A percentile compares a stretch with the other conserved stretches of the same genome.
Evolutionary conservation across 345 rosid genomes (phyloP).

Genomic region (Citrus unshiu): DNA sequence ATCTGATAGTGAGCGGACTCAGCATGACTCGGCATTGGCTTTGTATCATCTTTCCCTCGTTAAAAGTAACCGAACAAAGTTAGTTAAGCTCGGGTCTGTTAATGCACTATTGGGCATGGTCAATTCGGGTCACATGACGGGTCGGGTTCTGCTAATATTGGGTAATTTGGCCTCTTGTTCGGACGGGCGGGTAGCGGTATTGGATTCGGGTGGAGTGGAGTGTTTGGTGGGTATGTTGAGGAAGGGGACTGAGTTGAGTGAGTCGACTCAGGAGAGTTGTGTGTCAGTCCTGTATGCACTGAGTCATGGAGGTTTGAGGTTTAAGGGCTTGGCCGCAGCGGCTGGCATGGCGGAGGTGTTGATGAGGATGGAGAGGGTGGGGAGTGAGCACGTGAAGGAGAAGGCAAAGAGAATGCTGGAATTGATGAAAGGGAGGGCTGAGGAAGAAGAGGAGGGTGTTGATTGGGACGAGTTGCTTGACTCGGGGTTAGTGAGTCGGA

Average conservation of each 20-base stretch:
- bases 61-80: constrained; percentile 58
- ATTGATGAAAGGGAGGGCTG: constrained; percentile 34
- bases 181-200: constrained; percentile 55
- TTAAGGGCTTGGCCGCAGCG: constrained; percentile 68
- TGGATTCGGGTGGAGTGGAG: constrained; percentile 81
- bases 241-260: constrained; percentile 29
- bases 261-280: constrained; percentile 55
- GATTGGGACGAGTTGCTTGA: constrained; percentile 85
- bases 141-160: constrained; percentile 49
- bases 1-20: constrained; percentile 56
- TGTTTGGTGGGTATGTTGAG: constrained; percentile 51
- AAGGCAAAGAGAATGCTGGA: constrained; percentile 52
- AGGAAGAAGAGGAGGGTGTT: constrained; percentile 45
- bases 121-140: constrained; percentile 46
- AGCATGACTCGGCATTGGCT: constrained; percentile 77
- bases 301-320: constrained; percentile 62
- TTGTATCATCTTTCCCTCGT: constrained; percentile 76
- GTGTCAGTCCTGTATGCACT: constrained; percentile 54
- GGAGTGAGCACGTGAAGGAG: constrained; percentile 42
- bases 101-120: constrained; percentile 50
- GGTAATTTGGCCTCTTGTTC: constrained; percentile 52
- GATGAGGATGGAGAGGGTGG: constrained; percentile 39
- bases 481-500: constrained; percentile 34
- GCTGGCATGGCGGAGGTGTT: constrained; percentile 60
- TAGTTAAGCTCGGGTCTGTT: constrained; percentile 64